These are phyloP conservation scores for Floccularia luteovirens DNA, from an alignment of 768 basidiomycete species.

Conservation along the genomic window DNA sequence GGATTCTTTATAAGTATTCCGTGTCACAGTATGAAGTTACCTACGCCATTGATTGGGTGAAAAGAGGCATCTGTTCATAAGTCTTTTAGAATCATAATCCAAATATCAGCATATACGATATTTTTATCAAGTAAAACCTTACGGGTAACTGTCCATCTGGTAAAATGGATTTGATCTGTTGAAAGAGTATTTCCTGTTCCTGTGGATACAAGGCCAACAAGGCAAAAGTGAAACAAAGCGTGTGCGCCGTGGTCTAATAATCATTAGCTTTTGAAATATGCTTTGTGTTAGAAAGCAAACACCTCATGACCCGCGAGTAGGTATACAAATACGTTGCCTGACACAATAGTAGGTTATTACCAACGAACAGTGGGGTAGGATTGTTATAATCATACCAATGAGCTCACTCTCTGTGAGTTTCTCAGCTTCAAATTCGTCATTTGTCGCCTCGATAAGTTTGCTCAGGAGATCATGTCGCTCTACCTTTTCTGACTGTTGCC, in stretches of 20 bases:
- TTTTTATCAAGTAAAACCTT: constrained; percentile 2
- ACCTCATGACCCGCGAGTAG: constrained; percentile 48
- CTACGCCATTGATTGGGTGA: constrained; percentile 31
- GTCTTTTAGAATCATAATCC: constrained; percentile 21
- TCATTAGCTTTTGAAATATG: neutral
- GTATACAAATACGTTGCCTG: constrained; percentile 33
- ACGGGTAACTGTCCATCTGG: constrained; percentile 22
- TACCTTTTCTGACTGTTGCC: constrained; percentile 23
- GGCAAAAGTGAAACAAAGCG: constrained; percentile 30
- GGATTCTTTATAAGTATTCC: too few relatives aligned
- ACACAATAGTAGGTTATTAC: constrained; percentile 13
- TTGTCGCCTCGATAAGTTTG: constrained; percentile 30
- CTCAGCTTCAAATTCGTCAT: constrained; percentile 20
- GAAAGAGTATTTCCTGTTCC: constrained; percentile 34
- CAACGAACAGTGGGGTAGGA: neutral
- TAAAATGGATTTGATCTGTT: constrained; percentile 23
- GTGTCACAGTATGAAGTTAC: neutral
- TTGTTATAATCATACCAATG: constrained; percentile 9
- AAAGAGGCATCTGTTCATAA: constrained; percentile 29
- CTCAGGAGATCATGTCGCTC: constrained; percentile 35
- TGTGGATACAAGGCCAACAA: constrained; percentile 35
- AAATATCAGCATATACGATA: neutral
- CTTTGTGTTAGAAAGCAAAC: neutral
- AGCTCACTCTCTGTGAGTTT: constrained; percentile 35
- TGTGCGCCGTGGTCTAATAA: constrained; percentile 28